Evolutionary conservation across 768 basidiomycete genomes (phyloP).

Genomic region (Lyophyllum atratum): DNA sequence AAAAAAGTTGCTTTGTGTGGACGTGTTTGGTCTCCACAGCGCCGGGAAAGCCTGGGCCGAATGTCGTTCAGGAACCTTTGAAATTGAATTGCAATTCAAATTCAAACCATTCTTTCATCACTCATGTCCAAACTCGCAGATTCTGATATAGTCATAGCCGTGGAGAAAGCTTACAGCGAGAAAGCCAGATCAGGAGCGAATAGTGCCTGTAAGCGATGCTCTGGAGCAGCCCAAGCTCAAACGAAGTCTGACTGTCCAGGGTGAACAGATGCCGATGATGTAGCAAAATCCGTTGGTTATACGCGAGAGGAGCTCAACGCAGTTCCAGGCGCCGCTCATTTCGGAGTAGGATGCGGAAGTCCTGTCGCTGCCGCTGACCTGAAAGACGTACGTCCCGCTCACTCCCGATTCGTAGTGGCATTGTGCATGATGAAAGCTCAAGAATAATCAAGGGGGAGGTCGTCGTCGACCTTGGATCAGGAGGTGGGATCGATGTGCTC

Average conservation of each 20-base stretch:
- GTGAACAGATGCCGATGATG: slow-evolving; percentile 10
- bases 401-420: neutral
- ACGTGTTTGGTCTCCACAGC: too few relatives aligned
- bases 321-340: slow-evolving; percentile 43
- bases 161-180: slow-evolving; percentile 6
- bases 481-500: slow-evolving; percentile 58
- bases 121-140: slow-evolving; percentile 5
- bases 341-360: slow-evolving; percentile 59
- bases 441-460: slow-evolving; percentile 50
- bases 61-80: neutral
- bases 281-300: slow-evolving; percentile 51
- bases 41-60: neutral
- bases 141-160: slow-evolving; percentile 1
- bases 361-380: slow-evolving; percentile 48
- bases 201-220: neutral
- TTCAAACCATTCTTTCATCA: neutral
- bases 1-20: too few relatives aligned
- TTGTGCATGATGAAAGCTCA: neutral
- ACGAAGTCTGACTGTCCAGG: neutral
- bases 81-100: slow-evolving; percentile 4
- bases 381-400: slow-evolving; percentile 35
- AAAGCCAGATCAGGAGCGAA: slow-evolving; percentile 20
- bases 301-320: slow-evolving; percentile 40
- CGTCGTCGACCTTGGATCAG: slow-evolving; percentile 58
- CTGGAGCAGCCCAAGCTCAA: neutral